These are phyloP conservation scores for Ascochyta rabiei DNA, from an alignment of 2,329 filamentous ascomycete genomes.

Conservation along the genomic window DNA sequence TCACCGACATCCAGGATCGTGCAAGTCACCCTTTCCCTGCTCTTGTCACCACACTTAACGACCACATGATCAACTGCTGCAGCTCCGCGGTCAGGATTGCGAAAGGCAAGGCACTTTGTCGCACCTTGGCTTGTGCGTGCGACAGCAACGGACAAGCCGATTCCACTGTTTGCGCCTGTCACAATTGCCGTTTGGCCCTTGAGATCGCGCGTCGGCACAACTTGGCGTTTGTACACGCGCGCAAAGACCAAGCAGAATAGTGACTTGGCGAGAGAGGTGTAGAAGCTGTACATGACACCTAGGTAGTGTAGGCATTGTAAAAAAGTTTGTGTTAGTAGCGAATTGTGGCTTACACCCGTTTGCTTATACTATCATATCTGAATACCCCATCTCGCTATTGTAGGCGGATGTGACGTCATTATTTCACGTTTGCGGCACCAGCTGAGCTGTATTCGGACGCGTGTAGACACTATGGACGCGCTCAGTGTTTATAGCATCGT, in stretches of 20 bases:
- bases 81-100: slow-evolving; percentile 18
- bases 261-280: slow-evolving; percentile 12
- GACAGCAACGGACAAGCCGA: slow-evolving; percentile 49
- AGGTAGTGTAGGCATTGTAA: neutral
- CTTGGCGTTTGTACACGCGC: slow-evolving; percentile 19
- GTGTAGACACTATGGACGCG: too few relatives aligned
- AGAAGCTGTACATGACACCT: slow-evolving; percentile 3
- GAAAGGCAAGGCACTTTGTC: slow-evolving; percentile 22
- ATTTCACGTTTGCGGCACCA: too few relatives aligned
- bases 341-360: too few relatives aligned
- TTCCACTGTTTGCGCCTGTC: slow-evolving; percentile 58
- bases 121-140: slow-evolving; percentile 21
- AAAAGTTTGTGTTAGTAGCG: neutral
- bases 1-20: slow-evolving; percentile 18
- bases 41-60: neutral
- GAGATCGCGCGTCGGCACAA: slow-evolving; percentile 27
- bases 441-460: too few relatives aligned
- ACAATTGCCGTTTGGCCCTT: slow-evolving; percentile 55
- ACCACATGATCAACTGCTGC: slow-evolving; percentile 16
- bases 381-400: too few relatives aligned
- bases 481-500: too few relatives aligned
- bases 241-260: slow-evolving; percentile 14
- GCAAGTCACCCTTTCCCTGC: slow-evolving; percentile 10
- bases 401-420: too few relatives aligned
- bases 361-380: too few relatives aligned